Percentiles rank a stretch among this genome's conserved stretches.
Evolutionary conservation across 129 eudicot genomes (phyloP).

Genomic region (Flaveria ramosissima): DNA sequence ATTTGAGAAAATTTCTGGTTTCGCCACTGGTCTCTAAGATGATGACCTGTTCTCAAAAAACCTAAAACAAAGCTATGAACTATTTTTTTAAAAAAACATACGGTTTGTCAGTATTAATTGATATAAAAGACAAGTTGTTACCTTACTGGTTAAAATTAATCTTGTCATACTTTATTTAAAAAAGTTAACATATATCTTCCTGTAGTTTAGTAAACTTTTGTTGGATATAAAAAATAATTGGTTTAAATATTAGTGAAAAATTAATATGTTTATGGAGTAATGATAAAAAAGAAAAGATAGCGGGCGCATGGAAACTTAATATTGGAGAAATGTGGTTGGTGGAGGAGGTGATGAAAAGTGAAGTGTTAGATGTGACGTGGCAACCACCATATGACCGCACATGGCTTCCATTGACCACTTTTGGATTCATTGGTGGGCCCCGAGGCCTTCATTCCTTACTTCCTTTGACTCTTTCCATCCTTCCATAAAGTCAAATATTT

Average conservation of each 20-base stretch:
- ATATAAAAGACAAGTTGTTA: background rate
- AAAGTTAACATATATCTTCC: background rate
- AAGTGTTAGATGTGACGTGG: constrained; percentile 43
- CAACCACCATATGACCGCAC: constrained; percentile 96
- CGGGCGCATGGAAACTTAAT: constrained; percentile 15
- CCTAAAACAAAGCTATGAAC: too few relatives aligned
- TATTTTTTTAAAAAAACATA: too few relatives aligned
- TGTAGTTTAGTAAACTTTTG: background rate
- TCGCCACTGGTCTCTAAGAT: too few relatives aligned
- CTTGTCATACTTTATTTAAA: background rate
- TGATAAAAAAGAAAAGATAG: background rate
- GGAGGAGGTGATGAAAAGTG: constrained; percentile 32
- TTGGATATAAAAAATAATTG: background rate
- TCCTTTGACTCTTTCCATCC: too few relatives aligned
- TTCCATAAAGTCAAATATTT: too few relatives aligned
- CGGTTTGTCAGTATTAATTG: too few relatives aligned
- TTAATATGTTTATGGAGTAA: too few relatives aligned
- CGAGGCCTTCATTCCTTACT: too few relatives aligned
- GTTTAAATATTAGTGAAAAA: too few relatives aligned
- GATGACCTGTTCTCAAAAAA: too few relatives aligned
- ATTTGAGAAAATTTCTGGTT: too few relatives aligned
- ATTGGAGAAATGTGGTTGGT: constrained; percentile 26
- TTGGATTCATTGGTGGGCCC: constrained; percentile 33
- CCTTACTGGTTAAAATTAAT: background rate
- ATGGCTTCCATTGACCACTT: constrained; percentile 82